A percentile compares a stretch with the other conserved stretches of the same genome.
These are phyloP conservation scores for Fusarium circinatum DNA, from an alignment of 2,329 filamentous ascomycete genomes.

Conservation along the genomic window DNA sequence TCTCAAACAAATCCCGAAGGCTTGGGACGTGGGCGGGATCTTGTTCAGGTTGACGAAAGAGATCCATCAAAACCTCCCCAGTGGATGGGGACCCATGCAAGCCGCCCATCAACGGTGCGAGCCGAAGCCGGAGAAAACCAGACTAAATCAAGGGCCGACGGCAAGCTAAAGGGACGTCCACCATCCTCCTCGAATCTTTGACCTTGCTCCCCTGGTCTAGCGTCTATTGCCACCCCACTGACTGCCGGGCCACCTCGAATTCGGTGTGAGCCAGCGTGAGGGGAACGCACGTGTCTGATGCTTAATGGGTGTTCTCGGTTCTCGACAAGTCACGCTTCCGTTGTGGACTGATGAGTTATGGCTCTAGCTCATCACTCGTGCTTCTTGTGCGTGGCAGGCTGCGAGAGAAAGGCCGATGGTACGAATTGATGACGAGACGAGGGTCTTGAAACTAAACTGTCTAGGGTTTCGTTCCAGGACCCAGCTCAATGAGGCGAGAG, in stretches of 20 bases:
- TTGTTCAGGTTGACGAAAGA: conserved; percentile 39
- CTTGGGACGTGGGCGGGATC: conserved; percentile 45
- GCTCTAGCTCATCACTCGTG: conserved; percentile 26
- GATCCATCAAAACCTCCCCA: conserved; percentile 36
- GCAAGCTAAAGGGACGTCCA: conserved; percentile 37
- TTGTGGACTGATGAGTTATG: conserved; percentile 24
- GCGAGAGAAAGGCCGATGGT: conserved; percentile 9
- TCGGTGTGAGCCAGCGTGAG: conserved; percentile 29
- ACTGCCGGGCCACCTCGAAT: conserved; percentile 28
- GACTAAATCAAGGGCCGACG: conserved; percentile 47
- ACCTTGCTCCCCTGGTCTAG: conserved; percentile 39
- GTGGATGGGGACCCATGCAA: conserved; percentile 44
- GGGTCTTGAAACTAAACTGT: conserved; percentile 36
- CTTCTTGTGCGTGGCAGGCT: conserved; percentile 14
- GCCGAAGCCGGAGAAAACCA: conserved; percentile 50
- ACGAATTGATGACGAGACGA: conserved; percentile 32
- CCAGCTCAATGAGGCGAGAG: conserved; percentile 30
- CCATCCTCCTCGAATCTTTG: conserved; percentile 32
- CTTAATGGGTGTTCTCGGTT: conserved; percentile 46
- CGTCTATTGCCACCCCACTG: conserved; percentile 34
- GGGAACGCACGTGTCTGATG: conserved; percentile 49
- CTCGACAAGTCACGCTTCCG: conserved; percentile 32
- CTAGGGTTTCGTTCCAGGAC: conserved; percentile 34
- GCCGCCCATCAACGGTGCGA: conserved; percentile 51
- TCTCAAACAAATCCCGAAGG: conserved; percentile 42